Conservation (phyloP, 106 monocot genomes). For the Platanthera guangdongensis region DNA sequence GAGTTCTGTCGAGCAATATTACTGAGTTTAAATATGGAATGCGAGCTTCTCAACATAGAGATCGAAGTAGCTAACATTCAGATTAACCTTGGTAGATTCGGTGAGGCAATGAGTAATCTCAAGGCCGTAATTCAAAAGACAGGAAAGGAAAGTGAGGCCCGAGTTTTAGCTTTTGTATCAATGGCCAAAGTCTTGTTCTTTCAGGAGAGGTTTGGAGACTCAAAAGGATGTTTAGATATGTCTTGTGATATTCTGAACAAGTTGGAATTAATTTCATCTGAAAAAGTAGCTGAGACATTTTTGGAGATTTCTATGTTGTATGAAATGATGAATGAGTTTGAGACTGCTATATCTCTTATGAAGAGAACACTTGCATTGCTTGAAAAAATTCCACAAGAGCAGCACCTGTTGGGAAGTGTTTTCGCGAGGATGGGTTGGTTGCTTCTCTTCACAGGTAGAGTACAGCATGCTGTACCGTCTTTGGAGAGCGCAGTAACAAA, state of each 20-base stretch:
- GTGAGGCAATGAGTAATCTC: conserved; percentile 49
- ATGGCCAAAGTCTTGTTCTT: conserved; percentile 63
- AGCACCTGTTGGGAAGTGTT: conserved; percentile 61
- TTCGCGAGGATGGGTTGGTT: conserved; percentile 79
- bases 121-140: conserved; percentile 41
- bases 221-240: conserved; percentile 73
- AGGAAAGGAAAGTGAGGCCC: conserved; percentile 41
- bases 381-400: conserved; percentile 47
- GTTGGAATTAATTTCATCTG: conserved; percentile 22
- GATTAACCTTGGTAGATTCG: conserved; percentile 54
- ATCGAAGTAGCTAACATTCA: conserved; percentile 68
- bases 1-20: conserved; percentile 45
- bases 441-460: conserved; percentile 53
- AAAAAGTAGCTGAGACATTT: conserved; percentile 54
- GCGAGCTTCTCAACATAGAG: conserved; percentile 40
- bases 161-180: conserved; percentile 54
- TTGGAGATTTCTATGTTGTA: conserved; percentile 75
- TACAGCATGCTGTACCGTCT: conserved; percentile 50
- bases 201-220: conserved; percentile 51
- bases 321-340: conserved; percentile 75
- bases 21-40: conserved; percentile 34
- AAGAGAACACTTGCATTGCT: conserved; percentile 50
- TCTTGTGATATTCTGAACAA: conserved; percentile 55
- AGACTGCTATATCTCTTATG: conserved; percentile 52
- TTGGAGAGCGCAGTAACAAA: conserved; percentile 56